phyloP scores from a whole-genome alignment of 768 basidiomycete species.

The Mycena albidolilacea region DNA sequence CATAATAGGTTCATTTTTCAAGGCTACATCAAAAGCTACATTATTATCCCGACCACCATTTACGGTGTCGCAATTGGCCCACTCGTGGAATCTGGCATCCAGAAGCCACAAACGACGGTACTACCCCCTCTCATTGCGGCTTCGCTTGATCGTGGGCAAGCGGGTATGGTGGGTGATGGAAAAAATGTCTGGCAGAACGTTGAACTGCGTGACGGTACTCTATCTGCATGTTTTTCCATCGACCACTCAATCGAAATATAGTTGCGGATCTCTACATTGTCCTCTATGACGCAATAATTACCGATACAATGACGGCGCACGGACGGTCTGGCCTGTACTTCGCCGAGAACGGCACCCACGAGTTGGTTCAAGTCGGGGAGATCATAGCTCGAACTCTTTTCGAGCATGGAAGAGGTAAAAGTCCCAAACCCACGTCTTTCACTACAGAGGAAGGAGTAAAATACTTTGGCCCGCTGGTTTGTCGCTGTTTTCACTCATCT shows the following conservation, averaged over 20 bases:
- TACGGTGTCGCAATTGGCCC: conserved; percentile 38
- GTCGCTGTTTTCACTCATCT: too few relatives aligned
- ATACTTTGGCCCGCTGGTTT: too few relatives aligned
- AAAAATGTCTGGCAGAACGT: conserved; percentile 33
- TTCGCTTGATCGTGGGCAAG: conserved; percentile 26
- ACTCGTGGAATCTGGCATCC: conserved; percentile 31
- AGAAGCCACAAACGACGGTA: conserved; percentile 41
- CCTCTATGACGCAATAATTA: conserved; percentile 35
- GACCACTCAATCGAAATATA: not conserved
- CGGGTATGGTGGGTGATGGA: conserved; percentile 31
- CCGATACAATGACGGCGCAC: conserved; percentile 28
- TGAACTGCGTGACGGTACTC: conserved; percentile 30
- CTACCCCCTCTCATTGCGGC: conserved; percentile 10
- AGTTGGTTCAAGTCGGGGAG: conserved; percentile 31
- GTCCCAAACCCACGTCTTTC: too few relatives aligned
- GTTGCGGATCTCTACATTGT: conserved; percentile 41
- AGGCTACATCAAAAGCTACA: conserved; percentile 47
- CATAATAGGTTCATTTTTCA: too few relatives aligned
- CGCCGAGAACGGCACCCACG: conserved; percentile 41
- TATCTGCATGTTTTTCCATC: not conserved
- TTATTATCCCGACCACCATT: conserved; percentile 46
- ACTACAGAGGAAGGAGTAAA: too few relatives aligned
- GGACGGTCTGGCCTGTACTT: conserved; percentile 46
- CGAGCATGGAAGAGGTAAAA: not conserved
- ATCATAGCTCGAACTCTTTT: conserved; percentile 36